These are phyloP conservation scores for Trypanosoma avium DNA, from an alignment of 208 protist genomes.

Conservation along the genomic window DNA sequence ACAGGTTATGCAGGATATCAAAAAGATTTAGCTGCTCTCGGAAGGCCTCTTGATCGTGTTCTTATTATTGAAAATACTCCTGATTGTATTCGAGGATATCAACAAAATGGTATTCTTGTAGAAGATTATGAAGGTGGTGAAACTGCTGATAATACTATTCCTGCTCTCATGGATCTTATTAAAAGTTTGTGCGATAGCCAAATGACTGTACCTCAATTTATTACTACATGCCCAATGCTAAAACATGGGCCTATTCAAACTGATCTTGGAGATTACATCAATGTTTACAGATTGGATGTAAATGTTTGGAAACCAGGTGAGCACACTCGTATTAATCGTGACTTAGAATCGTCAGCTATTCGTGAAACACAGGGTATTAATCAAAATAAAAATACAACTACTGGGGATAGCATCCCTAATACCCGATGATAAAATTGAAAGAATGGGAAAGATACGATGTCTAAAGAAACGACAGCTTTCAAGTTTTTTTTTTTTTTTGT, in stretches of 20 bases:
- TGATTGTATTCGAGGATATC: constrained; percentile 91
- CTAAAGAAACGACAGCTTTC: background rate
- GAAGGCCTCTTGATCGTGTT: constrained; percentile 82
- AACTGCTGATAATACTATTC: constrained; percentile 84
- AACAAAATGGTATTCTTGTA: constrained; percentile 92
- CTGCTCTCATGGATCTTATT: constrained; percentile 80
- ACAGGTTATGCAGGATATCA: constrained; percentile 90
- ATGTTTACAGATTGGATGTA: constrained; percentile 84
- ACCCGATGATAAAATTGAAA: background rate
- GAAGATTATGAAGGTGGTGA: constrained; percentile 92
- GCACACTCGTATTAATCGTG: constrained; percentile 82
- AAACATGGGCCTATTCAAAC: constrained; percentile 79
- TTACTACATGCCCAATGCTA: constrained; percentile 72
- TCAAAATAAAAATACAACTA: background rate
- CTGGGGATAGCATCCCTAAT: background rate
- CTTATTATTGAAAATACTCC: constrained; percentile 94
- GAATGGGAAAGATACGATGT: background rate
- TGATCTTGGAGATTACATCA: constrained; percentile 90
- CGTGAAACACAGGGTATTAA: background rate
- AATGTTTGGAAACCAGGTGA: constrained; percentile 73
- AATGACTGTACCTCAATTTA: constrained; percentile 89
- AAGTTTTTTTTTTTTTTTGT: background rate
- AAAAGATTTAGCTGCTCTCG: constrained; percentile 88
- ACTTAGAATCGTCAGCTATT: constrained; percentile 29
- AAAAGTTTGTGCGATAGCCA: constrained; percentile 68